Conservation (phyloP, 305 asterid species). For the Fraxinus floribunda region DNA sequence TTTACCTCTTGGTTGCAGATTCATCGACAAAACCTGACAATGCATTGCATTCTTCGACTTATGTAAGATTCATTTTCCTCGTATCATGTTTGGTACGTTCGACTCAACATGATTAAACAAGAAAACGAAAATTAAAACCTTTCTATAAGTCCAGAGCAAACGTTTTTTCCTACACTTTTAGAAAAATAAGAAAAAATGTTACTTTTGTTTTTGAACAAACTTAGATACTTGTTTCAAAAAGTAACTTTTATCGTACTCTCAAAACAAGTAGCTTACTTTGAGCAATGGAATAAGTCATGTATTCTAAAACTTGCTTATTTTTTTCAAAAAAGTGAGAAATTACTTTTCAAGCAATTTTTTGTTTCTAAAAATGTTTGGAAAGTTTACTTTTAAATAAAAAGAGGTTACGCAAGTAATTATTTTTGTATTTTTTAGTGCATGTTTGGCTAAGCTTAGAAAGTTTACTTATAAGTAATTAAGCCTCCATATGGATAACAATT, state of each 20-base stretch:
- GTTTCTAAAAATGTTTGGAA: neutral
- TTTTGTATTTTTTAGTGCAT: neutral
- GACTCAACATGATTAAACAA: neutral
- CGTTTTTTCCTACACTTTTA: neutral
- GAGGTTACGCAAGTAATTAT: neutral
- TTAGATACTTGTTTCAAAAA: neutral
- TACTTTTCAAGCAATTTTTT: neutral
- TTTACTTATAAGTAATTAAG: neutral
- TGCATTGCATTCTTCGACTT: neutral
- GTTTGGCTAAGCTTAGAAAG: neutral
- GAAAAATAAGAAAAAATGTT: neutral
- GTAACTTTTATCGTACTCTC: neutral
- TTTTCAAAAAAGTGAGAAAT: neutral
- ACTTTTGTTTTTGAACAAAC: neutral
- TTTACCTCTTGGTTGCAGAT: constrained; percentile 39
- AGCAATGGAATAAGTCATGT: neutral
- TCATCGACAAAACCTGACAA: neutral
- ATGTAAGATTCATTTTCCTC: neutral
- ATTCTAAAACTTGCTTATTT: neutral
- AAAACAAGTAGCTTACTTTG: neutral
- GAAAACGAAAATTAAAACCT: neutral
- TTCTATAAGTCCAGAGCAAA: neutral
- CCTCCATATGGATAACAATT: neutral
- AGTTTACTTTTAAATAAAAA: neutral
- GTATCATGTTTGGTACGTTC: neutral